Base-by-base conservation (phyloP, 2,329 filamentous ascomycete genomes). In the Knufia fluminis region DNA sequence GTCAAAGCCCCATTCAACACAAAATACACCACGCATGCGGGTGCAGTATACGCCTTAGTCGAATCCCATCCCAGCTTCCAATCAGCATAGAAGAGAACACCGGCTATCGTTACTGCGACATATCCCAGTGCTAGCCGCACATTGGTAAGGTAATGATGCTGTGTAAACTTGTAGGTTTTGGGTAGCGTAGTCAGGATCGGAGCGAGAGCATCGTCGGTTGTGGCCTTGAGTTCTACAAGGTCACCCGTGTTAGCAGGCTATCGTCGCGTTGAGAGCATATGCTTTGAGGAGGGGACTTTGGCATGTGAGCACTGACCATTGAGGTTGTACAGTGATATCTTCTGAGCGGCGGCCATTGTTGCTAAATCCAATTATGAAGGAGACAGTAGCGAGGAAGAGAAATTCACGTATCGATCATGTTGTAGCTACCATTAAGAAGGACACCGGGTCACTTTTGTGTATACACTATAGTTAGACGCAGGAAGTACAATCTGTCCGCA, bases 111-210 rank as follows among this genome's bases (percentile, higher is more conserved):
- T 61, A 97, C 89, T 53, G 89, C 86, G 17, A 75, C 68, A 70
- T 94, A 97, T 55, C 92, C 92, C 7, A 98, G 75, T 0, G 74
- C 76, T 40, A 98, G 81, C 48, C 88, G 86, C 42, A 94, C 78
- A 62, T 97, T 90, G 60, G 82, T 80, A 42, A 92, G 81, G 51
- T 70, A 76, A 71, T 97, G 84, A 56, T 85, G 82, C 69, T 94
- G 89, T 55, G 72, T 78, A 74, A 96, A 96, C 58, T 64, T 63
- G 56, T 68, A 69, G 17, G 68, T 67, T 17, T 66, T 62, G 76
- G 82, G 65, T n/a, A 97, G 81, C 26, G 82, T 86, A 69, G 87
- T 91, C 55, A 98, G 82, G 73, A 97, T 97, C 70, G 92, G 89
- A 52, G 86, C 82, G 52, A 98, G 83, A 50, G 90, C 88, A 70